Evolutionary conservation across 2,329 filamentous ascomycete species (phyloP).

Genomic region (Fonsecaea monophora): DNA sequence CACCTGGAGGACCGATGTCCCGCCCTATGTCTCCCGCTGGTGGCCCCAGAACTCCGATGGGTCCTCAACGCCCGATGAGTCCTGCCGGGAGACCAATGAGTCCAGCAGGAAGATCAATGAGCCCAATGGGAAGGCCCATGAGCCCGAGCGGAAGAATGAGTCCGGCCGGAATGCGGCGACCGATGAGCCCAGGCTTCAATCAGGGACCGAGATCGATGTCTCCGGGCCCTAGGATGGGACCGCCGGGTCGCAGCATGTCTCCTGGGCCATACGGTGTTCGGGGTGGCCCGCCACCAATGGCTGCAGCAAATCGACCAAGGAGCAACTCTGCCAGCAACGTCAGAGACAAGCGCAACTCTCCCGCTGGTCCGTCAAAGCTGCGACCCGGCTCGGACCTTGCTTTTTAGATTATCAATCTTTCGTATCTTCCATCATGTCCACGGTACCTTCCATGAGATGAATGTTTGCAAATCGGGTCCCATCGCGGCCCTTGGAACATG

Average conservation of each 20-base stretch:
- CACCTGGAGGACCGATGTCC: slow-evolving; percentile 37
- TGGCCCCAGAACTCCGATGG: background rate
- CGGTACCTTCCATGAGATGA: background rate
- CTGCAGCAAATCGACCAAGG: slow-evolving; percentile 49
- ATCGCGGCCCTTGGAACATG: slow-evolving; percentile 6
- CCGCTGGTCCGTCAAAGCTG: slow-evolving; percentile 40
- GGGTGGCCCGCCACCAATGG: slow-evolving; percentile 50
- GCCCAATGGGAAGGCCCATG: slow-evolving; percentile 20
- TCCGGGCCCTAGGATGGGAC: slow-evolving; percentile 51
- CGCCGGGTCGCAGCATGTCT: slow-evolving; percentile 54
- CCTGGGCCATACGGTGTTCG: slow-evolving; percentile 54
- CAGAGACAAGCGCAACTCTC: slow-evolving; percentile 51
- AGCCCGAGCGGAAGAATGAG: slow-evolving; percentile 42
- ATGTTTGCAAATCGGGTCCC: background rate
- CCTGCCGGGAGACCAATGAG: slow-evolving; percentile 52
- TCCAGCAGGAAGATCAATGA: slow-evolving; percentile 45
- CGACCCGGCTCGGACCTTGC: slow-evolving; percentile 35
- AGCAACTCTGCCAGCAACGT: slow-evolving; percentile 54
- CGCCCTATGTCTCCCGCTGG: slow-evolving; percentile 40
- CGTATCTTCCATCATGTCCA: background rate
- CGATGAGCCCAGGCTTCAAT: slow-evolving; percentile 41
- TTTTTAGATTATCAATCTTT: slow-evolving; percentile 20
- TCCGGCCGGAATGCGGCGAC: slow-evolving; percentile 41
- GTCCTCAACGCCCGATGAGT: slow-evolving; percentile 31
- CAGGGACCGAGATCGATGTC: slow-evolving; percentile 53